Evolutionary conservation across 1,284 basidiomycete species (phyloP).

Genomic region (Moesziomyces parantarcticus): DNA sequence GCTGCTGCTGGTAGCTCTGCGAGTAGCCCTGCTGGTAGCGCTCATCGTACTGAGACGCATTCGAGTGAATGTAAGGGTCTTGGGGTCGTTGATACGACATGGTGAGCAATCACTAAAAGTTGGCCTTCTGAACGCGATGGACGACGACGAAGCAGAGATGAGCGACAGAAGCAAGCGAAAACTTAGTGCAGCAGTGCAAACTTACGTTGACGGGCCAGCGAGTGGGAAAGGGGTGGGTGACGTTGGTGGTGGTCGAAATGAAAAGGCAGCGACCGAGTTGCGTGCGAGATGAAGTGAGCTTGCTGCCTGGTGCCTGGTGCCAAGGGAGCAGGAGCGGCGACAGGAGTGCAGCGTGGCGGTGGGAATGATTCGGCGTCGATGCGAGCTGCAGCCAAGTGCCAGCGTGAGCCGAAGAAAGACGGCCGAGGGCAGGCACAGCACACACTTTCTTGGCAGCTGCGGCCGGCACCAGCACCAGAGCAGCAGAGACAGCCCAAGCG

Average conservation of each 20-base stretch:
- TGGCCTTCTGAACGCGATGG: conserved; percentile 8
- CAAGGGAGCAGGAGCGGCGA: neutral
- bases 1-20: conserved; percentile 32
- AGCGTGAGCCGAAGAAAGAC: neutral
- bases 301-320: neutral
- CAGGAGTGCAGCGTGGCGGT: neutral
- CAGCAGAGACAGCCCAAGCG: neutral
- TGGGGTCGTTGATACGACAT: conserved; percentile 60
- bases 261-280: neutral
- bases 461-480: neutral
- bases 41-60: conserved; percentile 64
- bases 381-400: neutral
- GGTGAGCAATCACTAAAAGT: conserved; percentile 29
- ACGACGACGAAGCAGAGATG: too few species aligned
- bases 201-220: neutral
- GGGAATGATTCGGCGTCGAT: neutral
- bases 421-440: neutral
- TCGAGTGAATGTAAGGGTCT: conserved; percentile 62
- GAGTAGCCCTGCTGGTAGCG: conserved; percentile 48
- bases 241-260: conserved; percentile 1
- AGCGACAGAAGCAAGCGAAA: neutral
- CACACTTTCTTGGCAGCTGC: neutral
- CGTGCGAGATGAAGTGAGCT: neutral
- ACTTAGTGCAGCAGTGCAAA: conserved; percentile 4
- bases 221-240: neutral